phyloP scores from a whole-genome alignment of 2,329 filamentous ascomycete genomes.

The Fusarium sp. region DNA sequence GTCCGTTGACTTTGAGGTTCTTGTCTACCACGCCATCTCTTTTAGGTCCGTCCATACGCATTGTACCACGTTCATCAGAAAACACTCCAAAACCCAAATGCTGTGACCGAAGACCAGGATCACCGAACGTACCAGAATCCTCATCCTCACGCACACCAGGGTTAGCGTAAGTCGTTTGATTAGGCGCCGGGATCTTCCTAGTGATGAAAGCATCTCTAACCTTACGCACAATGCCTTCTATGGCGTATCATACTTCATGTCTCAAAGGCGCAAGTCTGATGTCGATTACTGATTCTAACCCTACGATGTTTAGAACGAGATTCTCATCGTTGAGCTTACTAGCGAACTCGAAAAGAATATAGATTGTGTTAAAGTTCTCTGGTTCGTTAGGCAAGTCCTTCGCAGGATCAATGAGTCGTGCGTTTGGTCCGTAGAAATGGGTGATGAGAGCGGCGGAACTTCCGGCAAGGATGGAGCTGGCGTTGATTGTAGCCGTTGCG shows the following conservation, averaged over 20 bases:
- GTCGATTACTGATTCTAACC: conserved; percentile 28
- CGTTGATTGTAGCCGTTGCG: conserved; percentile 38
- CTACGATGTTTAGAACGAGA: conserved; percentile 23
- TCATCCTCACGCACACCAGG: not conserved
- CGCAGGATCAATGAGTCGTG: conserved; percentile 12
- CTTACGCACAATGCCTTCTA: conserved; percentile 12
- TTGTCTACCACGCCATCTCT: conserved; percentile 20
- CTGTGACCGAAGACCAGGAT: conserved; percentile 23
- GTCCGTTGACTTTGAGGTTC: conserved; percentile 19
- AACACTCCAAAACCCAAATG: conserved; percentile 39
- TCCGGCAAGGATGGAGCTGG: conserved; percentile 39
- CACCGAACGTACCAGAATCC: not conserved
- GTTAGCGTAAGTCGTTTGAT: not conserved
- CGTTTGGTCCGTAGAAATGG: conserved; percentile 25
- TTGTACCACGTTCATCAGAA: conserved; percentile 38
- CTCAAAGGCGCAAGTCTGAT: conserved; percentile 18
- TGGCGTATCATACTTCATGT: conserved; percentile 21
- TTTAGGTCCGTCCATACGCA: conserved; percentile 34
- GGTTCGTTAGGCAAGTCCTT: conserved; percentile 16
- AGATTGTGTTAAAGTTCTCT: conserved; percentile 37
- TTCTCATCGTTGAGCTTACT: conserved; percentile 12
- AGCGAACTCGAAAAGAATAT: conserved; percentile 35
- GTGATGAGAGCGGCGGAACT: conserved; percentile 35
- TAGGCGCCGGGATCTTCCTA: not conserved
- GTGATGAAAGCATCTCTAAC: conserved; percentile 24